A percentile compares a stretch with the other conserved stretches of the same genome.
These are phyloP conservation scores for Scheffersomyces parashehatae DNA, from an alignment of 1,139 yeast genomes.

Conservation along the genomic window DNA sequence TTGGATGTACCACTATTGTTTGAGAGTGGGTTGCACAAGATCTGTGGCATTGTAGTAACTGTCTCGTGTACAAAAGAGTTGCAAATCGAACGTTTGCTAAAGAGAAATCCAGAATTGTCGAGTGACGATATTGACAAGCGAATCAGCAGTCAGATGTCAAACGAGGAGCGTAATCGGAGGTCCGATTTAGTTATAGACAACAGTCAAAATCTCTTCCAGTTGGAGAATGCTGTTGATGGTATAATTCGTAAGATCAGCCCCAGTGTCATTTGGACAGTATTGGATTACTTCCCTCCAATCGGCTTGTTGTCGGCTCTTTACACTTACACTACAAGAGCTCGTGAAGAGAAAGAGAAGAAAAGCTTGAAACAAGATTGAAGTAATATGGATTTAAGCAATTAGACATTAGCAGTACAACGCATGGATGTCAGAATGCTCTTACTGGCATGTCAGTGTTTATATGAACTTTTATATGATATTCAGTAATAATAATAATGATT, in stretches of 20 bases:
- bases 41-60: slow-evolving; percentile 74
- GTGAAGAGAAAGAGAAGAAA: slow-evolving; percentile 9
- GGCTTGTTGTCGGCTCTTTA: slow-evolving; percentile 33
- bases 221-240: slow-evolving; percentile 48
- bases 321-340: slow-evolving; percentile 11
- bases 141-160: slow-evolving; percentile 75
- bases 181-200: slow-evolving; percentile 76
- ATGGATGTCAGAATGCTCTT: too few relatives aligned
- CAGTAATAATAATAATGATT: too few relatives aligned
- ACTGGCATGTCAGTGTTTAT: too few relatives aligned
- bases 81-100: slow-evolving; percentile 64
- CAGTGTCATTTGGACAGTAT: slow-evolving; percentile 51
- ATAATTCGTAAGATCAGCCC: slow-evolving; percentile 53
- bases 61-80: slow-evolving; percentile 59
- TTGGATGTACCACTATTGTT: slow-evolving; percentile 89
- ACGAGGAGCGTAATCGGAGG: slow-evolving; percentile 51
- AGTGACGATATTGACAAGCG: slow-evolving; percentile 70
- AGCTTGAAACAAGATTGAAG: too few relatives aligned
- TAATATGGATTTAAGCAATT: too few relatives aligned
- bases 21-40: slow-evolving; percentile 68
- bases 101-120: slow-evolving; percentile 68
- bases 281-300: slow-evolving; percentile 62
- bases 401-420: too few relatives aligned
- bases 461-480: too few relatives aligned
- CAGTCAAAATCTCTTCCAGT: slow-evolving; percentile 48